Evolutionary conservation across 78 protist genomes (phyloP).

Genomic region (Dictyostelium intermedium): DNA sequence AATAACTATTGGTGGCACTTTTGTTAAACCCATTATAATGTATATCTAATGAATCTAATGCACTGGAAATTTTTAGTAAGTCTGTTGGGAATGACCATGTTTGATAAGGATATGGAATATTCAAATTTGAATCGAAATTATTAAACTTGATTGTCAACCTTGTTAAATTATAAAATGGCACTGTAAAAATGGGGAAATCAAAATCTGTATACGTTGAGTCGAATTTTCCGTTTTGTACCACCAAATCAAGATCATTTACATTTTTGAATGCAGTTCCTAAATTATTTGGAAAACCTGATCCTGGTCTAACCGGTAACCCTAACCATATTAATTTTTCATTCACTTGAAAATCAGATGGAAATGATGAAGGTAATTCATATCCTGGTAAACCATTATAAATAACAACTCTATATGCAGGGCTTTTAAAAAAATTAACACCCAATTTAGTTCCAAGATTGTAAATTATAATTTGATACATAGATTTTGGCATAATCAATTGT

Average conservation of each 20-base stretch:
- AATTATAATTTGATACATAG: neutral
- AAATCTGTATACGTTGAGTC: neutral
- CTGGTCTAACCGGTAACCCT: neutral
- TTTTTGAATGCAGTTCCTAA: neutral
- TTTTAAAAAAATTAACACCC: neutral
- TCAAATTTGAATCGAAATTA: neutral
- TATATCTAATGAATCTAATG: neutral
- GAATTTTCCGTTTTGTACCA: neutral
- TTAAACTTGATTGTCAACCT: neutral
- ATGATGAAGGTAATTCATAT: neutral
- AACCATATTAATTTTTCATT: neutral
- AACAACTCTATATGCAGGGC: neutral
- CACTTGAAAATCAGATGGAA: neutral
- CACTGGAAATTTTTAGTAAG: neutral
- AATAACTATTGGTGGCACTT: neutral
- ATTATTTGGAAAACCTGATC: neutral
- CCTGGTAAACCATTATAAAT: neutral
- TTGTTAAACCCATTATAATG: neutral
- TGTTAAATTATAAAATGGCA: neutral
- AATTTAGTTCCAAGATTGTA: neutral
- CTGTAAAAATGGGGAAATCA: neutral
- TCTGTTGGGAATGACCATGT: neutral
- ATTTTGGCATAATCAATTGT: neutral
- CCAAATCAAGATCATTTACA: neutral
- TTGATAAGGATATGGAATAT: neutral